Evolutionary conservation across 805 yeast species (phyloP), one percentile per base, ranked within the genome.

Genomic region (Ogataea zsoltii): DNA sequence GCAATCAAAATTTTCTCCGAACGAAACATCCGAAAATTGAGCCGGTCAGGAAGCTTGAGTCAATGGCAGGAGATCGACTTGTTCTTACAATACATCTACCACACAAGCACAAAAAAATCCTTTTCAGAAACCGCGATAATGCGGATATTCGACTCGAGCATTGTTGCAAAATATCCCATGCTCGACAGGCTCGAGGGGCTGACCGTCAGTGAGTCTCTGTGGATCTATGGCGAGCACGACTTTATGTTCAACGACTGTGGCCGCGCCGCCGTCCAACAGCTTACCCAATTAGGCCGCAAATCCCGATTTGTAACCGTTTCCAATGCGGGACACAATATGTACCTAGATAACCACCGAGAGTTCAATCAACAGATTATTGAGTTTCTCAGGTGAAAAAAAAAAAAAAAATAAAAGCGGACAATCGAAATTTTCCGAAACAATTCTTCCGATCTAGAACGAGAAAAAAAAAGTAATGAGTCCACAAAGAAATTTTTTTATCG

Each of bases 221-320:
- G 80, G 62, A 56, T 77, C 7, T 87, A 85, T 61, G 95, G 94
- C 0, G 77, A 82, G 51, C 78, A 71, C 51, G 95, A 87, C 58
- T 86, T 87, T 73, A 86, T 85, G 94, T 81, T 79, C 53, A 74
- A 70, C 28, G 75, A 74, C 29, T 83, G 85, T 23, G 90, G 89
- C 4, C 55, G 62, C 16, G 71, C 72, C 19, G 74, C 73, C 34
- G 67, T 62, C 2, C 54, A 65, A 14, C 51, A 57, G 39, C 50
- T 64, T 21, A 49, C 58, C 16, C 18, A 26, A 14, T 26, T 43
- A 32, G 41, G 39, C 32, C 42, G 31, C 29, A 37, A 42, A 10
- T 71, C 78, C 1, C 28, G 50, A 11, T 75, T 64, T 45, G 62
- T 56, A 14, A 54, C 70, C 2, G 71, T 87, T 7, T 71, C 75